These are phyloP conservation scores for Xerocomus spinulosus DNA, from an alignment of 768 basidiomycete genomes.

Conservation along the genomic window DNA sequence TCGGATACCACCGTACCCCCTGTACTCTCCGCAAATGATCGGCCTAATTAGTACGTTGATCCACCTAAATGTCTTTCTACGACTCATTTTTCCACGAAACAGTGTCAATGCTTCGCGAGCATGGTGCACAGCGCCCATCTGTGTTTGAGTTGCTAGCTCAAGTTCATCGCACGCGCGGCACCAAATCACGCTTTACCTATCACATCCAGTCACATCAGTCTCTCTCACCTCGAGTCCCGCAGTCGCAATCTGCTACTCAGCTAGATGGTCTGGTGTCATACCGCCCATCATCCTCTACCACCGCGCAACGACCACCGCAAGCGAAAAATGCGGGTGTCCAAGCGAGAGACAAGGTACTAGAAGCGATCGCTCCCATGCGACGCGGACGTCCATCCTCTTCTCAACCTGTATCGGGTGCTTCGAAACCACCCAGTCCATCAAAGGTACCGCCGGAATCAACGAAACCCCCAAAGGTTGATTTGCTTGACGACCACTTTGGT, in stretches of 20 bases:
- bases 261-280: slow-evolving; percentile 40
- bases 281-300: slow-evolving; percentile 23
- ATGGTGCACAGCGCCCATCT: slow-evolving; percentile 78
- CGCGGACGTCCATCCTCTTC: slow-evolving; percentile 54
- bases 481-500: slow-evolving; percentile 35
- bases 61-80: slow-evolving; percentile 1
- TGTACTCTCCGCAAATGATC: slow-evolving; percentile 81
- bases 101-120: slow-evolving; percentile 93
- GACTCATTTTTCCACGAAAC: slow-evolving; percentile 11
- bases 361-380: slow-evolving; percentile 76
- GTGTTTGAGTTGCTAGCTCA: slow-evolving; percentile 82
- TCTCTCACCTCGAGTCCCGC: slow-evolving; percentile 40
- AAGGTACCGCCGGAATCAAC: slow-evolving; percentile 12
- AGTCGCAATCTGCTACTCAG: slow-evolving; percentile 24
- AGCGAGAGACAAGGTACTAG: slow-evolving; percentile 71
- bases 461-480: slow-evolving; percentile 25
- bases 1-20: slow-evolving; percentile 82
- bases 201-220: slow-evolving; percentile 45
- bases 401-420: slow-evolving; percentile 33
- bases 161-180: slow-evolving; percentile 85
- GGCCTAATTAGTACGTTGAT: slow-evolving; percentile 67
- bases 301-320: slow-evolving; percentile 14
- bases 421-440: slow-evolving; percentile 23
- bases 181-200: slow-evolving; percentile 76
- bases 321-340: slow-evolving; percentile 52